phyloP scores from a whole-genome alignment of 495 filamentous ascomycete species.

The Aspergillus kassunensis region DNA sequence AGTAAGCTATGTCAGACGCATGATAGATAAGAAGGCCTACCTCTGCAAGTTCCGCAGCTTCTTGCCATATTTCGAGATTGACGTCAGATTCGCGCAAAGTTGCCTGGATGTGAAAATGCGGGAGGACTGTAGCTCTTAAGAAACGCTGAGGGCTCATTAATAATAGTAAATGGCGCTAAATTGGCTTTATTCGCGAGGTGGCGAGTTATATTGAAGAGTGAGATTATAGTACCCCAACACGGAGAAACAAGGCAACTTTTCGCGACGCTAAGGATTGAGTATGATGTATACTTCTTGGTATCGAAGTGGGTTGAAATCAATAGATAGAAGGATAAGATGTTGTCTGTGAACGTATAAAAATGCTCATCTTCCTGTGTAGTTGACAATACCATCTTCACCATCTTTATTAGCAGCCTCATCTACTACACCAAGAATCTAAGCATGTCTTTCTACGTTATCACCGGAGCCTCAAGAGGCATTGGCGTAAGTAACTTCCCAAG shows the following conservation, averaged over 20 bases:
- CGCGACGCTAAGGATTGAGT: conserved; percentile 4
- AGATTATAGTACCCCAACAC: no score
- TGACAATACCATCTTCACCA: no score
- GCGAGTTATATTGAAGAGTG: no score
- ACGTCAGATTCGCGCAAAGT: conserved; percentile 2
- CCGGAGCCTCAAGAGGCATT: conserved; percentile 37
- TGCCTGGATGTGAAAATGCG: not conserved
- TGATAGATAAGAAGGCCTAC: not conserved
- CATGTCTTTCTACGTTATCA: conserved; percentile 35
- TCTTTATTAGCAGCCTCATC: no score
- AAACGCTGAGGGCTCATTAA: not conserved
- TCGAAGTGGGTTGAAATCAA: not conserved
- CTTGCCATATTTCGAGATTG: not conserved
- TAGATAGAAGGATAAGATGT: no score
- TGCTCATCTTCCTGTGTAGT: no score
- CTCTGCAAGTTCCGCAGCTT: conserved; percentile 8
- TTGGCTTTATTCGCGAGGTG: not conserved
- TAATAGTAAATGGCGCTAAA: not conserved
- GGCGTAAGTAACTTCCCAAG: conserved; percentile 26
- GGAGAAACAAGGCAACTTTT: conserved; percentile 5
- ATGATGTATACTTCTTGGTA: not conserved
- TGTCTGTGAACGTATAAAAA: no score
- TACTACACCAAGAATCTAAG: not conserved
- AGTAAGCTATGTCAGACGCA: not conserved
- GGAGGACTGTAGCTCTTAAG: no score